A percentile compares a stretch with the other conserved stretches of the same genome.
These are phyloP conservation scores for Corrigiola litoralis DNA, from an alignment of 179 eudicot genomes.

Conservation along the genomic window DNA sequence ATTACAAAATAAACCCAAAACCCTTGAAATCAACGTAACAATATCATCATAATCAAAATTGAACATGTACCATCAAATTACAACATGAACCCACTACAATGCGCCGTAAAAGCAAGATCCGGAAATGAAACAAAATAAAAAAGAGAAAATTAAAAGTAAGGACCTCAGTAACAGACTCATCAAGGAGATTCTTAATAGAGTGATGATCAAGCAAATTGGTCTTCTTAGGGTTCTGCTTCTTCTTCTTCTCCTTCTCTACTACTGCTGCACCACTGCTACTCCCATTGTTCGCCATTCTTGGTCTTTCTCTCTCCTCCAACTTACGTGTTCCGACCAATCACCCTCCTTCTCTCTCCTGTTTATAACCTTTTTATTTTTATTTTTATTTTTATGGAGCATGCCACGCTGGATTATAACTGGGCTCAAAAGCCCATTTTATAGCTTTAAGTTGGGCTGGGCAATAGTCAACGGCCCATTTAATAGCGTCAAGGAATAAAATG, in stretches of 20 bases:
- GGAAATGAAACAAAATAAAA: neutral
- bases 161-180: constrained; percentile 73
- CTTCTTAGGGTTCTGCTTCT: constrained; percentile 55
- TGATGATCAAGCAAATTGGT: constrained; percentile 67
- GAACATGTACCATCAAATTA: too few species aligned
- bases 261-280: neutral
- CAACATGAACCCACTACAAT: neutral
- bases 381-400: neutral
- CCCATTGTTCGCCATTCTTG: neutral
- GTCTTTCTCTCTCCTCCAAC: neutral
- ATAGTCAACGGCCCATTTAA: too few species aligned
- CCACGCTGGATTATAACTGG: too few species aligned
- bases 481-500: too few species aligned
- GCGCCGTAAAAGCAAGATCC: neutral
- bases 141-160: neutral
- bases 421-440: too few species aligned
- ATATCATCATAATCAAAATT: too few species aligned
- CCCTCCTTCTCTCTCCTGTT: neutral
- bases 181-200: constrained; percentile 69
- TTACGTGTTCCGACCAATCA: constrained; percentile 14
- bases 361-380: neutral
- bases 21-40: too few species aligned
- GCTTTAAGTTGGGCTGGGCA: too few species aligned
- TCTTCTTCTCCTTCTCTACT: too few species aligned
- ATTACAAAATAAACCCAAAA: too few species aligned